A percentile compares a stretch with the other conserved stretches of the same genome.
Conservation (phyloP, 148 eudicot species). For the Camellia lanceoleosa region DNA sequence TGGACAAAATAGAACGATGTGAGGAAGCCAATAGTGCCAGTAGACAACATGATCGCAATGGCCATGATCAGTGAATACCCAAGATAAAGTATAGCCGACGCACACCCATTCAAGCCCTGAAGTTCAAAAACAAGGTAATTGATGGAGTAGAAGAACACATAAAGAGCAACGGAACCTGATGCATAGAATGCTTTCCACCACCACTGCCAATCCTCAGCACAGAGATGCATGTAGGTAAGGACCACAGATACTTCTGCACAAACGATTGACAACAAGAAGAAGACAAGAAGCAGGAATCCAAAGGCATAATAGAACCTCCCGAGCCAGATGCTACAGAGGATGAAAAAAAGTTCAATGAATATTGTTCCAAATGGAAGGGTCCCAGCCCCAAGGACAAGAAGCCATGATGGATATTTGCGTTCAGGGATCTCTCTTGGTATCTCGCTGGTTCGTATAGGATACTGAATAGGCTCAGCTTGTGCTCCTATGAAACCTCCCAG, state of each 20-base stretch:
- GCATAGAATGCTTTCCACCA: constrained; percentile 78
- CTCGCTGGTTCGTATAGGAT: constrained; percentile 55
- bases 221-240: constrained; percentile 66
- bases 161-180: constrained; percentile 59
- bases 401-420: constrained; percentile 59
- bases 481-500: constrained; percentile 61
- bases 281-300: constrained; percentile 55
- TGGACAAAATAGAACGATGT: constrained; percentile 57
- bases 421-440: constrained; percentile 61
- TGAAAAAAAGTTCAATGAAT: constrained; percentile 60
- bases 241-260: constrained; percentile 63
- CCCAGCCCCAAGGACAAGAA: constrained; percentile 65
- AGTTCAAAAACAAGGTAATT: constrained; percentile 59
- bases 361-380: constrained; percentile 69
- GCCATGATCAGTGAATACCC: constrained; percentile 66
- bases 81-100: constrained; percentile 55
- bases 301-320: constrained; percentile 64
- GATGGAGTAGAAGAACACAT: constrained; percentile 65
- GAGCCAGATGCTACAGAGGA: constrained; percentile 59
- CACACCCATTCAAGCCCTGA: constrained; percentile 51
- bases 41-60: constrained; percentile 55
- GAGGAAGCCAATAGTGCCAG: constrained; percentile 64
- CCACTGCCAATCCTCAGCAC: constrained; percentile 74
- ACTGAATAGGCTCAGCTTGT: constrained; percentile 40
- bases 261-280: constrained; percentile 43